Evolutionary conservation across 73 alveolate species (phyloP).

Genomic region (Paramecium tetraurelia): DNA sequence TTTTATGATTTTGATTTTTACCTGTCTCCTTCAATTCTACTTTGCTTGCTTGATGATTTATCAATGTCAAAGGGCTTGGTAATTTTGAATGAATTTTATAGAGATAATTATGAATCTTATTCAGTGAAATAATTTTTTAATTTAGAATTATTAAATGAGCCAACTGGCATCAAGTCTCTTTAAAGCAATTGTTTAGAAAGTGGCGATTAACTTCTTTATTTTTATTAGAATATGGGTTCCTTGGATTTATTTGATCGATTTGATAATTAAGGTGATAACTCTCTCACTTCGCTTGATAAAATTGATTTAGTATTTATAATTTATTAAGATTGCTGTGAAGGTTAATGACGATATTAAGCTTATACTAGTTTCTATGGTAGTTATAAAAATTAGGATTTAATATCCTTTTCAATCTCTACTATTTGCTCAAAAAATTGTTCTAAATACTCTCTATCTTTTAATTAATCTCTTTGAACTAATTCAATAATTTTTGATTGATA

Average conservation of each 20-base stretch:
- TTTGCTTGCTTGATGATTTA: neutral
- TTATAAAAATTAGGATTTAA: neutral
- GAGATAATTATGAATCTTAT: neutral
- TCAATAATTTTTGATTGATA: neutral
- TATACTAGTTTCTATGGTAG: neutral
- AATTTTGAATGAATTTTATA: neutral
- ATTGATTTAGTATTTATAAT: neutral
- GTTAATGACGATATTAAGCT: neutral
- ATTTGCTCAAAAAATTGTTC: neutral
- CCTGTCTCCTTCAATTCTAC: neutral
- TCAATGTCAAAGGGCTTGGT: neutral
- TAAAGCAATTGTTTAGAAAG: neutral
- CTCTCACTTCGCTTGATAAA: neutral
- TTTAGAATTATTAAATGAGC: constrained; percentile 11
- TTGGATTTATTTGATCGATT: constrained; percentile 4
- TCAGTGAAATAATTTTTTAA: constrained; percentile 45
- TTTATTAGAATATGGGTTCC: neutral
- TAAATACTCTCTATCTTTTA: neutral
- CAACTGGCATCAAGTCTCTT: constrained; percentile 43
- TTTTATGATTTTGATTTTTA: neutral
- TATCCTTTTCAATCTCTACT: neutral
- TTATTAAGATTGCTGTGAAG: neutral
- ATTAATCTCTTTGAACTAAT: constrained; percentile 24
- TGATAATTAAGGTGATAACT: neutral
- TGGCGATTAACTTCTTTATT: neutral